A percentile compares a stretch with the other conserved stretches of the same genome.
phyloP scores from a whole-genome alignment of 1,284 basidiomycete species.

The Pisolithus thermaeus region DNA sequence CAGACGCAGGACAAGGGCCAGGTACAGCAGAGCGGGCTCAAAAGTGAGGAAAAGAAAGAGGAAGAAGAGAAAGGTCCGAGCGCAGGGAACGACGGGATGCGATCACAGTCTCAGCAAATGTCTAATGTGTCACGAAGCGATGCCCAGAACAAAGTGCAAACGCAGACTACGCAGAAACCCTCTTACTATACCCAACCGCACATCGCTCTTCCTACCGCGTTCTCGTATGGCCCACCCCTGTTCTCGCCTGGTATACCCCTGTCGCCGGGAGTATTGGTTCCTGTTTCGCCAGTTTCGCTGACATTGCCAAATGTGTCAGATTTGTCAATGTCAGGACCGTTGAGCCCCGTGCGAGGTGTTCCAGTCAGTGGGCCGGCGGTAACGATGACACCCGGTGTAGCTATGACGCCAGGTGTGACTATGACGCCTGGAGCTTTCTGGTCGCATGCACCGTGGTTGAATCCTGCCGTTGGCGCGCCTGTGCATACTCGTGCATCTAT shows the following conservation, averaged over 20 bases:
- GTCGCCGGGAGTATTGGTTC: conserved; percentile 22
- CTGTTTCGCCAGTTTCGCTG: conserved; percentile 11
- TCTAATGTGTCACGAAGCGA: neutral
- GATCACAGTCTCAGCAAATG: neutral
- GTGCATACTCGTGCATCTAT: conserved; percentile 27
- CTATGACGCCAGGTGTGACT: conserved; percentile 63
- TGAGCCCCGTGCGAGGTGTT: conserved; percentile 41
- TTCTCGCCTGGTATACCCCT: conserved; percentile 27
- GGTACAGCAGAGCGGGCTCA: neutral
- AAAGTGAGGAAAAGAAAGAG: conserved; percentile 7
- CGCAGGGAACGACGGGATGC: neutral
- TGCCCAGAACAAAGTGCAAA: neutral
- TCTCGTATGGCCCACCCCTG: conserved; percentile 22
- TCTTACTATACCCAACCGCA: conserved; percentile 12
- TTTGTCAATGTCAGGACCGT: conserved; percentile 25
- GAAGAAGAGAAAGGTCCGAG: conserved; percentile 1
- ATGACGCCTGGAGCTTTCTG: conserved; percentile 71
- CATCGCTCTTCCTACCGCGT: conserved; percentile 12
- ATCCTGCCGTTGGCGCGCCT: conserved; percentile 66
- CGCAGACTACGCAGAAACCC: neutral
- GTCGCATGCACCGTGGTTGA: conserved; percentile 52
- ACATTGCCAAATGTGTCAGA: conserved; percentile 13
- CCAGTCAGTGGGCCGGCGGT: conserved; percentile 52
- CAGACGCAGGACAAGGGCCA: conserved; percentile 10
- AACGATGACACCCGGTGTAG: conserved; percentile 60